Evolutionary conservation across 2,329 filamentous ascomycete species (phyloP).

Genomic region (Penicillium paneum): DNA sequence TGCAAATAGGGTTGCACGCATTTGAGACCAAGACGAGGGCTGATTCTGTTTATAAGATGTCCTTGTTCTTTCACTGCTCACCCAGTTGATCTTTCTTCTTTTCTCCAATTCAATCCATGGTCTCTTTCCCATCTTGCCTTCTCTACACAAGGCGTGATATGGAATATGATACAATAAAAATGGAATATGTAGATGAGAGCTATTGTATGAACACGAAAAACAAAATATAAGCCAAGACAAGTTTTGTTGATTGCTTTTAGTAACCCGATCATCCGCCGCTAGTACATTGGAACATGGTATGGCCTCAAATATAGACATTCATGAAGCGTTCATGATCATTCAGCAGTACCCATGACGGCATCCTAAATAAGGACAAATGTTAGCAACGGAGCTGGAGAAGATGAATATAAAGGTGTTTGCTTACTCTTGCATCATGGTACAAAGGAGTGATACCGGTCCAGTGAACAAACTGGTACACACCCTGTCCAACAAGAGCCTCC

Average conservation of each 20-base stretch:
- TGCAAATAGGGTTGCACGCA: background rate
- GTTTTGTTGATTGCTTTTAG: background rate
- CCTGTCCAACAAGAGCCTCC: constrained; percentile 86
- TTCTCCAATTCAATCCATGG: no score
- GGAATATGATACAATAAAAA: background rate
- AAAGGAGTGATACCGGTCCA: constrained; percentile 21
- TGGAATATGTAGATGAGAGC: background rate
- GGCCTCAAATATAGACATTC: constrained; percentile 1
- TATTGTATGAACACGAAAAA: background rate
- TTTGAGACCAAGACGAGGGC: background rate
- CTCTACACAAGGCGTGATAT: background rate
- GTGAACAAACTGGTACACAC: constrained; percentile 60
- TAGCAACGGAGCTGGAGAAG: background rate
- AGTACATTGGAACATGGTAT: constrained; percentile 2
- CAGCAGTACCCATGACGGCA: constrained; percentile 26
- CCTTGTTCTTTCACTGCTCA: no score
- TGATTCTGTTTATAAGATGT: background rate
- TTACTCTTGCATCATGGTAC: constrained; percentile 65
- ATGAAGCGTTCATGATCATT: constrained; percentile 8
- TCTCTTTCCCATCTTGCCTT: no score
- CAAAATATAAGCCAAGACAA: background rate
- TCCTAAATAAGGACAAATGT: constrained; percentile 15
- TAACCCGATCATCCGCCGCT: background rate
- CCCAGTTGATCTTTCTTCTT: no score
- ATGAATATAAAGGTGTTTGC: constrained; percentile 13